These are phyloP conservation scores for Chlamydomonas urium DNA, from an alignment of 139 green algal species.

Conservation along the genomic window DNA sequence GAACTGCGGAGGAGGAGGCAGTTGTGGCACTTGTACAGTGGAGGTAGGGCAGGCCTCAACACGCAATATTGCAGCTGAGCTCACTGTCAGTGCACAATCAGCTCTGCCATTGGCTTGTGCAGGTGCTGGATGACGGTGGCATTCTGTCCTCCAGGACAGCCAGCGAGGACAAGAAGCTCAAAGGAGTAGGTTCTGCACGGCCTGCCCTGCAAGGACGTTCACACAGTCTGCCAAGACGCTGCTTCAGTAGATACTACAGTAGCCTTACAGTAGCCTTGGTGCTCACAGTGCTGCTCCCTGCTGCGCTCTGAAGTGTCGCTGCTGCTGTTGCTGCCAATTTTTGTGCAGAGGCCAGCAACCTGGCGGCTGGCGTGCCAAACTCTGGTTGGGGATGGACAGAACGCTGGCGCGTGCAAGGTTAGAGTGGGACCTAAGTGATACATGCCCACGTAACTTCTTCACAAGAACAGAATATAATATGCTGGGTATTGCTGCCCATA, in stretches of 20 bases:
- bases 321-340: background rate
- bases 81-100: background rate
- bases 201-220: background rate
- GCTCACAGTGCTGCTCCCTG: too few relatives aligned
- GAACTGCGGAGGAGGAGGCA: constrained; percentile 26
- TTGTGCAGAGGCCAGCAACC: constrained; percentile 29
- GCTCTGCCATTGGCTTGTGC: background rate
- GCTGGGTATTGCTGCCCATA: too few relatives aligned
- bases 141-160: constrained; percentile 44
- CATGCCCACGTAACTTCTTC: too few relatives aligned
- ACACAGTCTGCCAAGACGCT: too few relatives aligned
- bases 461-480: too few relatives aligned
- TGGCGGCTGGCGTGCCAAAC: constrained; percentile 61
- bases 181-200: constrained; percentile 28
- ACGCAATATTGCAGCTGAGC: background rate
- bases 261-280: too few relatives aligned
- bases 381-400: constrained; percentile 53
- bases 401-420: constrained; percentile 40
- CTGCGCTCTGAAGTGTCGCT: background rate
- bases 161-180: constrained; percentile 52
- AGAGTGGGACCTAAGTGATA: constrained; percentile 37
- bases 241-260: too few relatives aligned
- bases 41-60: constrained; percentile 12
- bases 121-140: constrained; percentile 43
- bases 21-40: constrained; percentile 23